Conservation (phyloP, 768 basidiomycete genomes). For the Lactarius sanguifluus region DNA sequence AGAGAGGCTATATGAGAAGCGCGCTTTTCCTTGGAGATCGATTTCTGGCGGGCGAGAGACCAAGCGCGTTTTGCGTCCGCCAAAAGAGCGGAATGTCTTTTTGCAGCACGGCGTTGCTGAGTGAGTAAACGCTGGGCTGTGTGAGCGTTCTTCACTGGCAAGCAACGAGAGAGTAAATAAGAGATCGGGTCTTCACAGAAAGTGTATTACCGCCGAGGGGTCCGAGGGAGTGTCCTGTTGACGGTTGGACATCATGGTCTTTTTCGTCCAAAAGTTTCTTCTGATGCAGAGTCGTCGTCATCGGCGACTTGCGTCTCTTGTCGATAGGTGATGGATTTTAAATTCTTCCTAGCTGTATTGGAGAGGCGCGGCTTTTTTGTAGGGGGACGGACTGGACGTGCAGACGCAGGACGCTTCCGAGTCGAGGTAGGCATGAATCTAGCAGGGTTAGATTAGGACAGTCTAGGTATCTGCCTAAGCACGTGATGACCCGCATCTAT, state of each 20-base stretch:
- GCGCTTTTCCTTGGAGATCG: slow-evolving; percentile 66
- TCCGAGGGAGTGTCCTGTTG: background rate
- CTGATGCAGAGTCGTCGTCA: slow-evolving; percentile 9
- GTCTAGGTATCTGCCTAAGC: background rate
- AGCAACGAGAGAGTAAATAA: background rate
- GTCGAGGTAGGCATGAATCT: slow-evolving; percentile 17
- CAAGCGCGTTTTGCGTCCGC: slow-evolving; percentile 73
- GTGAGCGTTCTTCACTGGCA: slow-evolving; percentile 64
- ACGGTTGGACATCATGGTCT: slow-evolving; percentile 34
- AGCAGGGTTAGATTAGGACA: background rate
- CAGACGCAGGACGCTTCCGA: slow-evolving; percentile 13
- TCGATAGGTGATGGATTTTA: background rate
- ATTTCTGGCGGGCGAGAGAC: slow-evolving; percentile 72
- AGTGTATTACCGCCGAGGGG: background rate
- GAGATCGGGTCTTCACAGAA: no score
- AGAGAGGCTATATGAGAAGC: slow-evolving; percentile 71
- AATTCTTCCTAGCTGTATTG: background rate
- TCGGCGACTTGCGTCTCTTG: background rate
- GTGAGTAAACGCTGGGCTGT: slow-evolving; percentile 65
- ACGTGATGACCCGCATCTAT: background rate
- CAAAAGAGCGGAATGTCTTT: slow-evolving; percentile 72
- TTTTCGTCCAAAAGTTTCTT: slow-evolving; percentile 24
- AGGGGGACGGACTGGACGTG: background rate
- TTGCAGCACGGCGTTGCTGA: slow-evolving; percentile 70
- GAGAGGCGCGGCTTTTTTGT: slow-evolving; percentile 13